Percentiles rank a stretch among this genome's conserved stretches.
phyloP scores from a whole-genome alignment of 2,329 filamentous ascomycete species.

The Periconia digitata region DNA sequence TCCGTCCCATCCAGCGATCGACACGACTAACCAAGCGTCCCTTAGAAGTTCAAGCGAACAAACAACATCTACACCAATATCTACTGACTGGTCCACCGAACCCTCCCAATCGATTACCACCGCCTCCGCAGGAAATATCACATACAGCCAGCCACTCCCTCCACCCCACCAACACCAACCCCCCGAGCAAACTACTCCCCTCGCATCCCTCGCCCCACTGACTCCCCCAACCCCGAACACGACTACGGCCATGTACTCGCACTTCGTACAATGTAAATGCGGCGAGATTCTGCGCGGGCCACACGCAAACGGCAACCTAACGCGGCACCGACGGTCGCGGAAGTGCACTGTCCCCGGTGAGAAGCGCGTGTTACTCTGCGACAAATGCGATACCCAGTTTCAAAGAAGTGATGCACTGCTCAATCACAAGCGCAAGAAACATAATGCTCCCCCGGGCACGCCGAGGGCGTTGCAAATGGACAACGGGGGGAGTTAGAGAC shows the following conservation, averaged over 20 bases:
- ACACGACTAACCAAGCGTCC: too few relatives aligned
- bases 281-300: slow-evolving; percentile 23
- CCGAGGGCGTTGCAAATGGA: background rate
- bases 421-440: slow-evolving; percentile 7
- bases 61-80: too few relatives aligned
- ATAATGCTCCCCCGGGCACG: background rate
- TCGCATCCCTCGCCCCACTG: too few relatives aligned
- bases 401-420: slow-evolving; percentile 26
- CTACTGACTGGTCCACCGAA: too few relatives aligned
- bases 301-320: slow-evolving; percentile 32
- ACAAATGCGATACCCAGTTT: slow-evolving; percentile 26
- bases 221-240: background rate
- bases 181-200: background rate
- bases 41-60: too few relatives aligned
- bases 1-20: too few relatives aligned
- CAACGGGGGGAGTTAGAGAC: too few relatives aligned
- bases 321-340: slow-evolving; percentile 28
- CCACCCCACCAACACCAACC: too few relatives aligned
- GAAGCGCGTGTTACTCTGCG: slow-evolving; percentile 19
- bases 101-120: too few relatives aligned
- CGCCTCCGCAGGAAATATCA: too few relatives aligned
- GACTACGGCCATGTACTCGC: background rate
- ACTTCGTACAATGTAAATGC: slow-evolving; percentile 6
- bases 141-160: too few relatives aligned
- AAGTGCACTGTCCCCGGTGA: slow-evolving; percentile 19